Base-by-base conservation (phyloP, 192 early-diverging fungal species). In the Coemansia sp. region DNA sequence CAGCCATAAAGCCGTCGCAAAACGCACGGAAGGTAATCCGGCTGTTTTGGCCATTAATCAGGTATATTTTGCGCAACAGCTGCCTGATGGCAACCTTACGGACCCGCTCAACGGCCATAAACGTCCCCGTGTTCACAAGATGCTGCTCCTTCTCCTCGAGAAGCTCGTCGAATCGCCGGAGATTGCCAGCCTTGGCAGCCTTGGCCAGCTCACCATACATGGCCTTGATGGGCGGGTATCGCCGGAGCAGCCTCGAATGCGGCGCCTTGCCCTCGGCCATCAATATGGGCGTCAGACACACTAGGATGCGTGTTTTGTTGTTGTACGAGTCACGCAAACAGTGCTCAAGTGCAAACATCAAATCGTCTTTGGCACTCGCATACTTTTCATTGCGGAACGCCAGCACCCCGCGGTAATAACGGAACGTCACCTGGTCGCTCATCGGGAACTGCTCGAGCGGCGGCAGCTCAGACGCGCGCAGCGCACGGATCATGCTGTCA, bases 311-410 rank as follows among this genome's bases (percentile, higher is more conserved):
- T n/a, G 84, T 89, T 58, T 55, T 78, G 57, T 83, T 78, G 32
- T 40, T 47, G 21, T 66, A 62, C 12, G 72, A 60, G 31, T 68
- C 64, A 12, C 64, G 53, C 47, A 69, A 63, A 60, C 67, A 82
- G 46, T 81, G 77, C 53, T 80, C 61, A 11, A 82, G 27, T 0
- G 77, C 71, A 75, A 80, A 80, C 25, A 67, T 5, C 52, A 80
- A 27, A 62, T 83, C 67, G 4, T 84, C 62, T 55, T 77, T 60
- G 33, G 70, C 92, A 58, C 79, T 80, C 42, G 56, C 50, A 71
- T 91, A 97, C 32, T 92, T 80, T 49, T 93, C 93, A 54, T 92
- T 85, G 33, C 87, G 86, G 70, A 98, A 99, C 8, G 86, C 83
- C 14, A 97, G 79, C 46, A 94, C 71, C 4, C 97, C 97, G 16